Conservation (phyloP, 345 rosid genomes). For the Euphorbia pulcherrima region DNA sequence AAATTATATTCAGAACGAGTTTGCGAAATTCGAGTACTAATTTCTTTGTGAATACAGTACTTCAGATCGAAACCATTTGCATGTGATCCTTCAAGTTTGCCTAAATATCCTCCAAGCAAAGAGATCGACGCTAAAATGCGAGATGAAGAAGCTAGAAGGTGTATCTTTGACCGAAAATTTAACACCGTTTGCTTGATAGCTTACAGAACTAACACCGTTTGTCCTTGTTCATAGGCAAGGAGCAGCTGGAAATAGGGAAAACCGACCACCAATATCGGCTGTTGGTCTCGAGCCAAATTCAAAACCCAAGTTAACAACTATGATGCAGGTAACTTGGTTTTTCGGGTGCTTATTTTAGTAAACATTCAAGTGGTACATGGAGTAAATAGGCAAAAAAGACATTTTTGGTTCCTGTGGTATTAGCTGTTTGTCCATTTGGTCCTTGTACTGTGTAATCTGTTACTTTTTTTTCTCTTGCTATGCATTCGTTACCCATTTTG, state of each 20-base stretch:
- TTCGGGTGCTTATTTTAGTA: no score
- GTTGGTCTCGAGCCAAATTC: conserved; percentile 20
- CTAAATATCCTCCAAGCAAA: conserved; percentile 93
- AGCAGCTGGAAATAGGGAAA: conserved; percentile 31
- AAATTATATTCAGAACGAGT: not conserved
- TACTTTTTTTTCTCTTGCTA: no score
- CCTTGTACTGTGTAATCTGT: no score
- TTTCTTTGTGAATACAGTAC: conserved; percentile 42
- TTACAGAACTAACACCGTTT: conserved; percentile 4
- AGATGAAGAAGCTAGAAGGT: conserved; percentile 79
- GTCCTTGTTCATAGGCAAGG: conserved; percentile 41
- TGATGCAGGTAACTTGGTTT: conserved; percentile 42
- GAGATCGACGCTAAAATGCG: conserved; percentile 87
- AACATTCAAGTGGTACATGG: not conserved
- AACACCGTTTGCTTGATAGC: not conserved
- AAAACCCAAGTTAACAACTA: conserved; percentile 23
- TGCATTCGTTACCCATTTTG: no score
- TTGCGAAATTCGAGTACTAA: not conserved
- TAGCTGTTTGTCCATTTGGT: no score
- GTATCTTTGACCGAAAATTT: no score
- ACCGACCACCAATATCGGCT: conserved; percentile 29
- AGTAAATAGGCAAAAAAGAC: no score
- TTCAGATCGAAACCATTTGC: conserved; percentile 69
- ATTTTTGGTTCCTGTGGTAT: no score
- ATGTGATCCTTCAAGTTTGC: conserved; percentile 87